Base-by-base conservation (phyloP, 2,329 filamentous ascomycete species). In the Aspergillus luchuensis region DNA sequence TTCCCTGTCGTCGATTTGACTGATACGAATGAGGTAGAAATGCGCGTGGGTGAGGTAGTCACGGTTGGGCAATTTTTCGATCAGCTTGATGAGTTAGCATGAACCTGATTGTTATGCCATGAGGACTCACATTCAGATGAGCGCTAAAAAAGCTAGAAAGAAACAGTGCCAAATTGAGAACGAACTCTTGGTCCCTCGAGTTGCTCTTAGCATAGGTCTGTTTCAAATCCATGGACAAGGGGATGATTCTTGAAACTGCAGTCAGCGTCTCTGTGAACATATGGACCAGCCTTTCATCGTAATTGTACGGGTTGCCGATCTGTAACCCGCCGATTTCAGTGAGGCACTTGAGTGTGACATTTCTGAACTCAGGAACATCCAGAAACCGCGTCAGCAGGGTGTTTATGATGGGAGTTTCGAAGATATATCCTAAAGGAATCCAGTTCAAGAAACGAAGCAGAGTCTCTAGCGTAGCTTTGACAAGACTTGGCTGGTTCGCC, bases 201-300 rank as follows among this genome's bases (percentile, higher is more conserved):
- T 97, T 97, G 78, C 94, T 98, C 63, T 88, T 89, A 19, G 90
- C 89, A 72, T 98, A 99, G 13, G 93, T 97, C 63, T 87, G 85
- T 82, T 96, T 97, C 59, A 99, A 84, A 72, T 98, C 93, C 66
- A 98, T 85, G 6, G 91, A 87, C 45, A 98, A 82, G 3, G 96
- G 95, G 55, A 99, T 96, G 69, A 97, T 97, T 71, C 90, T 91
- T 19, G 94, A 90, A 70, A 99, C 96, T 36, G 91, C 93, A 10
- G 91, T 96, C 68, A 99, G 80, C 21, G 95, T 95, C 75, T 97
- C 94, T 47, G 95, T 98, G 79, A 99, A 99, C 95, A 99, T 98
- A 75, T 94, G 90, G 56, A 98, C 89, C 49, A 99, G 85, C 80
- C 97, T 94, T 76, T 99, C 95, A 70, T 97, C 92, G 74, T 97